Evolutionary conservation across 805 yeast species (phyloP), one percentile per base, ranked within the genome.

Genomic region (Dipodascus geniculatus): DNA sequence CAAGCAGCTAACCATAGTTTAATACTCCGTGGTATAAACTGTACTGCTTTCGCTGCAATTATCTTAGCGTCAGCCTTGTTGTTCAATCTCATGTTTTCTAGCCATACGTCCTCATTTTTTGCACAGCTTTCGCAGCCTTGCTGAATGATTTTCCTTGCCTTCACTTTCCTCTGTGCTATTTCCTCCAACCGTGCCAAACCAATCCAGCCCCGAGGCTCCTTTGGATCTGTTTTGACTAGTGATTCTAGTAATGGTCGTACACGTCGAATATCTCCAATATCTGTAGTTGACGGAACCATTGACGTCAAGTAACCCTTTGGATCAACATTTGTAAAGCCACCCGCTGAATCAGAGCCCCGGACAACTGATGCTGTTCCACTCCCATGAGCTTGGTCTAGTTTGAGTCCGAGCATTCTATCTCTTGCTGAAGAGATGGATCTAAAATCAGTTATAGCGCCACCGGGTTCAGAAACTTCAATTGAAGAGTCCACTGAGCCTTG

Each of bases 151-250:
- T 68, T 68, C 52, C 77, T 76, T 0, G 98, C 96, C 14, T 67
- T 67, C 3, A 68, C 68, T 53, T 72, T 71, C 51, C 80, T 81
- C 48, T 74, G 74, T 1, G 82, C 83, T 48, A 75, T 76, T 58
- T 79, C 84, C 63, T 91, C 98, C 8, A 88, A 64, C 49, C 87
- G 69, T 0, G 96, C 95, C 50, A 88, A 79, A 0, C 95, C 87
- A 22, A 91, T 85, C 96, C 96, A 91, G 2, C 85, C 86, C 50
- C 78, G 78, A 0, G 95, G 78, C 55, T 81, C 83, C 47, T 70
- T 67, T 0, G 97, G 96, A 60, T 87, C 84, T 0, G 87, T 70
- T 58, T 77, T 79, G 35, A 95, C 74, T 58, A 86, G 75, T 2
- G 88, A 82, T n/a, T 77, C 71, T 49, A 90, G 72, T 6, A 88